phyloP scores from a whole-genome alignment of 2,329 filamentous ascomycete species.

The Pyricularia grisea region DNA sequence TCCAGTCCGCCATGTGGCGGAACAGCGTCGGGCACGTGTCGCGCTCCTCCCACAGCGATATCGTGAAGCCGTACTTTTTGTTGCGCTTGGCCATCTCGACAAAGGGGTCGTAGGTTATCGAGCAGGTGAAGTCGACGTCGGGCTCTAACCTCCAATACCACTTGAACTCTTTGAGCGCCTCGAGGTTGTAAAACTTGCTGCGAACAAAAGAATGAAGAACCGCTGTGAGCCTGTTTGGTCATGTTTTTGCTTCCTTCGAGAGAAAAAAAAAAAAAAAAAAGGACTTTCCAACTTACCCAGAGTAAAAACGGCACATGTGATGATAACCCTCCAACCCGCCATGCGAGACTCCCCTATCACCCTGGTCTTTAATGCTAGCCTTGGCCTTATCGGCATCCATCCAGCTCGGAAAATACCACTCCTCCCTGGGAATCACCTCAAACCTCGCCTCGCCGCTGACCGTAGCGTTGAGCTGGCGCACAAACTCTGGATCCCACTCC shows the following conservation, averaged over 20 bases:
- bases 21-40: constrained; percentile 32
- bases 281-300: constrained; percentile 22
- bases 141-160: constrained; percentile 39
- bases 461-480: constrained; percentile 24
- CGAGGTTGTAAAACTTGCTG: constrained; percentile 33
- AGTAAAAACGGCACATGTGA: constrained; percentile 29
- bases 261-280: background rate
- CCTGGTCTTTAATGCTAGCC: constrained; percentile 15
- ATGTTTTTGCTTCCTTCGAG: background rate
- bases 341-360: constrained; percentile 23
- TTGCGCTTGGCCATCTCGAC: constrained; percentile 31
- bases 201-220: background rate
- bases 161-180: constrained; percentile 29
- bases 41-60: constrained; percentile 31
- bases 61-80: constrained; percentile 35
- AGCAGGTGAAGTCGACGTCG: constrained; percentile 32
- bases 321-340: constrained; percentile 30
- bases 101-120: constrained; percentile 37
- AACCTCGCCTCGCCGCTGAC: constrained; percentile 27
- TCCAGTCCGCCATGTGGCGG: constrained; percentile 29
- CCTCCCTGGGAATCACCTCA: constrained; percentile 27
- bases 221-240: constrained; percentile 5
- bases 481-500: constrained; percentile 28
- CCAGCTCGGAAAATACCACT: constrained; percentile 30
- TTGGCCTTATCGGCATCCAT: constrained; percentile 14